Percentiles rank a stretch among this genome's conserved stretches.
phyloP scores from a whole-genome alignment of 2,329 filamentous ascomycete species.

The Colletotrichum sp. region DNA sequence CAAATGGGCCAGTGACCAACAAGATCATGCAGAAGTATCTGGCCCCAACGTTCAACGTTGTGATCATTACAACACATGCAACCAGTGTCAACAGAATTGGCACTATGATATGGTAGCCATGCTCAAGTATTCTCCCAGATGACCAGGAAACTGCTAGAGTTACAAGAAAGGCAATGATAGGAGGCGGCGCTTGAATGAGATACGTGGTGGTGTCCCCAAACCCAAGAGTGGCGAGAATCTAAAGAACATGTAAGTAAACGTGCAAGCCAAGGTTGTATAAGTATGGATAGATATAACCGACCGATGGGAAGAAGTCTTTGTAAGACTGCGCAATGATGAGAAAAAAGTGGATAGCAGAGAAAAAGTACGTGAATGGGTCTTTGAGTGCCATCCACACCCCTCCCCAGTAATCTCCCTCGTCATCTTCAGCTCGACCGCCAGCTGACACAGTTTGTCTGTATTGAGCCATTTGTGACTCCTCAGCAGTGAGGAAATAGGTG shows the following conservation, averaged over 20 bases:
- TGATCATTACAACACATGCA: slow-evolving; percentile 47
- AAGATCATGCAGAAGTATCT: slow-evolving; percentile 49
- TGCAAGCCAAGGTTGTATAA: neutral
- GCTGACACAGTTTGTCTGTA: slow-evolving; percentile 39
- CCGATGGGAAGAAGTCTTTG: slow-evolving; percentile 49
- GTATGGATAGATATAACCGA: neutral
- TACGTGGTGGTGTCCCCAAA: slow-evolving; percentile 36
- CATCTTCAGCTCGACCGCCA: slow-evolving; percentile 39
- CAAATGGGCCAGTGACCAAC: slow-evolving; percentile 40
- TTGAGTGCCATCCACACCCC: slow-evolving; percentile 36
- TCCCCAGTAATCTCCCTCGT: slow-evolving; percentile 42
- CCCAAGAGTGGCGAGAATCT: slow-evolving; percentile 34
- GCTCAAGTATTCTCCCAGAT: slow-evolving; percentile 39
- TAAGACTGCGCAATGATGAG: slow-evolving; percentile 48
- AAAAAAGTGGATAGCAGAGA: slow-evolving; percentile 42
- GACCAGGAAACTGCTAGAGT: slow-evolving; percentile 42
- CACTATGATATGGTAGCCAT: slow-evolving; percentile 44
- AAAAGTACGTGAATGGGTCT: slow-evolving; percentile 43
- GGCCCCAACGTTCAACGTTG: slow-evolving; percentile 42
- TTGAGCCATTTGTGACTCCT: slow-evolving; percentile 43
- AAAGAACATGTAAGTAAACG: neutral
- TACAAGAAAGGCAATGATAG: slow-evolving; percentile 45
- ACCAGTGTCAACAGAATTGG: slow-evolving; percentile 40
- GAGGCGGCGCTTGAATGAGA: slow-evolving; percentile 45
- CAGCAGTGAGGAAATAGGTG: slow-evolving; percentile 36